These are phyloP conservation scores for Artemisia tridentata DNA, from an alignment of 129 eudicot genomes.

Conservation along the genomic window DNA sequence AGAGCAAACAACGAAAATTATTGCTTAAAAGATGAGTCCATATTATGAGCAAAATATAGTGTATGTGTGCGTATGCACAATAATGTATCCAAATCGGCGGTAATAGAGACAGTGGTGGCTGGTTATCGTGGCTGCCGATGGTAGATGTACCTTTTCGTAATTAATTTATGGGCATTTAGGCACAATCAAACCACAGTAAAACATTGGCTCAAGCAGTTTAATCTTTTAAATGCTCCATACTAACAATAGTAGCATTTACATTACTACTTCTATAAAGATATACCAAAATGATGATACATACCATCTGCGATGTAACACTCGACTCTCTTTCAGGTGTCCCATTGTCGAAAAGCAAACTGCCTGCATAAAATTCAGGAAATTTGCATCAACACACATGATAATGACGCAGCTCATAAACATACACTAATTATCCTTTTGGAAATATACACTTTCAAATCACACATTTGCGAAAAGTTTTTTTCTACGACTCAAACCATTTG, in stretches of 20 bases:
- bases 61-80: too few species aligned
- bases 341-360: conserved; percentile 36
- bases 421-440: background rate
- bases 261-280: background rate
- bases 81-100: too few species aligned
- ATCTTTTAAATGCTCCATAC: background rate
- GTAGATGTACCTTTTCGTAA: too few species aligned
- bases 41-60: too few species aligned
- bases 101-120: too few species aligned
- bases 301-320: conserved; percentile 23
- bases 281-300: conserved; percentile 36
- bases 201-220: too few species aligned
- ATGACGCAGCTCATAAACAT: background rate
- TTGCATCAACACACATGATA: background rate
- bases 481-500: background rate
- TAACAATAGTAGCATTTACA: background rate
- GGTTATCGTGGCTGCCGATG: too few species aligned
- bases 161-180: too few species aligned
- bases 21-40: too few species aligned
- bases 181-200: too few species aligned
- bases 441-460: background rate
- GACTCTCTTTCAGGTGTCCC: conserved; percentile 44
- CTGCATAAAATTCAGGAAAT: conserved; percentile 35
- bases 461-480: background rate
- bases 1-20: too few species aligned